A percentile compares a stretch with the other conserved stretches of the same genome.
Conservation (phyloP, 163 green algal genomes). For the Trebouxia gelatinosa region DNA sequence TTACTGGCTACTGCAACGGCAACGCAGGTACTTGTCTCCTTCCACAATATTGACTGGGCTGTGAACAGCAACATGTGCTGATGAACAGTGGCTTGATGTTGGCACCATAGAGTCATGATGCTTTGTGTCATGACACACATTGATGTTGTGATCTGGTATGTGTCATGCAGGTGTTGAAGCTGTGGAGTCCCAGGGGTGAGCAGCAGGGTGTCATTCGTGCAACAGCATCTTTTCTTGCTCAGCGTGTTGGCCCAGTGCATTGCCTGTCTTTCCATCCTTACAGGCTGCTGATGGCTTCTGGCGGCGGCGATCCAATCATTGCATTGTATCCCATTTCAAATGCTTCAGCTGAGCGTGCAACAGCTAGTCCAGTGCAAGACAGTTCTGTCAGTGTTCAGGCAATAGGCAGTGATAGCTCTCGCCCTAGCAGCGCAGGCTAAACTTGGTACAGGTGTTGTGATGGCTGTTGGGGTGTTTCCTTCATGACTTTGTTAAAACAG, state of each 20-base stretch:
- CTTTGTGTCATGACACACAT: no score
- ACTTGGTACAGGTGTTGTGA: no score
- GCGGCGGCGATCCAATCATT: constrained; percentile 38
- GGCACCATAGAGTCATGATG: no score
- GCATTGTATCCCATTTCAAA: constrained; percentile 4
- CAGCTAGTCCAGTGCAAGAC: constrained; percentile 50
- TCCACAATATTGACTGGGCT: no score
- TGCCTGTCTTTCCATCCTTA: constrained; percentile 88
- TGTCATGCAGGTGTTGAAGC: constrained; percentile 62
- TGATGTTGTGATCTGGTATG: no score
- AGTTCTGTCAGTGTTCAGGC: no score
- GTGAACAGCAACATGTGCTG: no score
- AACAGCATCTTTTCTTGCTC: constrained; percentile 63
- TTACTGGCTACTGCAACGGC: constrained; percentile 82
- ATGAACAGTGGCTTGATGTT: no score
- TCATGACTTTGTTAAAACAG: no score
- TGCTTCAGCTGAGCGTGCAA: background rate
- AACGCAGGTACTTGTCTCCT: no score
- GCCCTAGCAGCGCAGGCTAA: constrained; percentile 3
- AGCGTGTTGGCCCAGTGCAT: constrained; percentile 67
- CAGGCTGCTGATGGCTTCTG: constrained; percentile 77
- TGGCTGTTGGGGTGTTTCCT: no score
- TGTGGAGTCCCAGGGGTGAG: constrained; percentile 60
- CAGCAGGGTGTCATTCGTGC: constrained; percentile 73
- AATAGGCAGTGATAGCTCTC: background rate